A percentile compares a stretch with the other conserved stretches of the same genome.
Evolutionary conservation across 2,329 filamentous ascomycete genomes (phyloP).

Genomic region (Paecilomyces formosus): DNA sequence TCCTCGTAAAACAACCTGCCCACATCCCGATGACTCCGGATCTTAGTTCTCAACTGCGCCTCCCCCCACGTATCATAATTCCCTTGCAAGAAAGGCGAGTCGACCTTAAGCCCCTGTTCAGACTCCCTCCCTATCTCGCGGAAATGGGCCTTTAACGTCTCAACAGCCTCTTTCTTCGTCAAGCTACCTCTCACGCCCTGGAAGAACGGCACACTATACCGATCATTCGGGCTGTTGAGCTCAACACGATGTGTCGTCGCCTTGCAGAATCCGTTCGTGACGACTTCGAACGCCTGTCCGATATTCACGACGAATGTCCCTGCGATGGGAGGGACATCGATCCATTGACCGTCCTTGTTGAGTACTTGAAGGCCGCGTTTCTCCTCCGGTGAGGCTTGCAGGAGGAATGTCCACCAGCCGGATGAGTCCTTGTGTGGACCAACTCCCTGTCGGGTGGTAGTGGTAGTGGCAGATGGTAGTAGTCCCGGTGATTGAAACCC

Average conservation of each 20-base stretch:
- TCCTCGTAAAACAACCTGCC: constrained; percentile 41
- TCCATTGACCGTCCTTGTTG: constrained; percentile 35
- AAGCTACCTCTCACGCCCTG: constrained; percentile 44
- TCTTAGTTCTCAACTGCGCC: constrained; percentile 47
- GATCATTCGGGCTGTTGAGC: not conserved
- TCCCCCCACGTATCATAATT: constrained; percentile 51
- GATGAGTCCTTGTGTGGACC: constrained; percentile 58
- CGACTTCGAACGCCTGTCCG: constrained; percentile 5
- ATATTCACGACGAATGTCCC: constrained; percentile 6
- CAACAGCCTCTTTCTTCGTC: constrained; percentile 38
- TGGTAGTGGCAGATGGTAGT: constrained; percentile 11
- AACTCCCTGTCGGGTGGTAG: constrained; percentile 42
- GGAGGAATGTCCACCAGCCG: constrained; percentile 58
- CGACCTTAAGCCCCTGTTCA: constrained; percentile 36
- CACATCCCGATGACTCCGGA: constrained; percentile 45
- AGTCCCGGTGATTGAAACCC: not conserved
- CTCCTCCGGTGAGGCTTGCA: constrained; percentile 50
- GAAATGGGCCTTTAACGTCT: constrained; percentile 34
- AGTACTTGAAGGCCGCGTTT: constrained; percentile 36
- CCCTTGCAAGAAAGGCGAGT: constrained; percentile 44
- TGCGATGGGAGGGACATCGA: constrained; percentile 18
- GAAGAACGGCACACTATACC: constrained; percentile 5
- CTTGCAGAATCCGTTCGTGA: constrained; percentile 2
- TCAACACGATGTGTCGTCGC: constrained; percentile 3
- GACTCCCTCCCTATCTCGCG: constrained; percentile 6